Percentiles rank a stretch among this genome's conserved stretches.
phyloP scores from a whole-genome alignment of 257 asterid species.

The Solanum paucissectum region DNA sequence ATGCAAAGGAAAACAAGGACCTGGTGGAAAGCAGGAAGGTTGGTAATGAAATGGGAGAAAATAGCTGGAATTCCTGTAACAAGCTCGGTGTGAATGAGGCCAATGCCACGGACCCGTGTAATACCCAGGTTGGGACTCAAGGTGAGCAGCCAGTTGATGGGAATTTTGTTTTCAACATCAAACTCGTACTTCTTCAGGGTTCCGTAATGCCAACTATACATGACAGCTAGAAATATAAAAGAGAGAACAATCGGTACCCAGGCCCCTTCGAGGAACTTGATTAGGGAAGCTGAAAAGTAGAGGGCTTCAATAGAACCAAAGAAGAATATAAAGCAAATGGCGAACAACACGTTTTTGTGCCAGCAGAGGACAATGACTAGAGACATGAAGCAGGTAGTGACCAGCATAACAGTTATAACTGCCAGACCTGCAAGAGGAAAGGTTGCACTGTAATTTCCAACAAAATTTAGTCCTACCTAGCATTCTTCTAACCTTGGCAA shows the following conservation, averaged over 20 bases:
- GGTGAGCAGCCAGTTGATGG: constrained; percentile 78
- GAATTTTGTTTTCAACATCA: constrained; percentile 75
- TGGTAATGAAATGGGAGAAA: constrained; percentile 81
- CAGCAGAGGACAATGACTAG: constrained; percentile 86
- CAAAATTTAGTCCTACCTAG: background rate
- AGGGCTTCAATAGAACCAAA: constrained; percentile 91
- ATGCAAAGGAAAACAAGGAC: constrained; percentile 69
- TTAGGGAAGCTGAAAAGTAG: constrained; percentile 89
- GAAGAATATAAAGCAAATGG: constrained; percentile 63
- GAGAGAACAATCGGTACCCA: constrained; percentile 92
- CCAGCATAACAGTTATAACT: constrained; percentile 93
- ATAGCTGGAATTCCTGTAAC: constrained; percentile 91
- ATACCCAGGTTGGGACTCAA: constrained; percentile 79
- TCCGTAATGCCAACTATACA: constrained; percentile 89
- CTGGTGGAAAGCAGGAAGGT: constrained; percentile 94
- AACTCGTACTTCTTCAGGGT: constrained; percentile 75
- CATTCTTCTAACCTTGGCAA: background rate
- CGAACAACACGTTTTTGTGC: constrained; percentile 48
- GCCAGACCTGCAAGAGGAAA: constrained; percentile 61
- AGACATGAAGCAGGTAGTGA: constrained; percentile 87
- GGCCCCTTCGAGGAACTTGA: constrained; percentile 92
- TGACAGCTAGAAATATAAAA: constrained; percentile 46
- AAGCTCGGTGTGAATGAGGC: constrained; percentile 90
- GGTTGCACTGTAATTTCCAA: background rate
- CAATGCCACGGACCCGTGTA: constrained; percentile 81